phyloP scores from a whole-genome alignment of 495 filamentous ascomycete genomes.

The Neurospora sp. region DNA sequence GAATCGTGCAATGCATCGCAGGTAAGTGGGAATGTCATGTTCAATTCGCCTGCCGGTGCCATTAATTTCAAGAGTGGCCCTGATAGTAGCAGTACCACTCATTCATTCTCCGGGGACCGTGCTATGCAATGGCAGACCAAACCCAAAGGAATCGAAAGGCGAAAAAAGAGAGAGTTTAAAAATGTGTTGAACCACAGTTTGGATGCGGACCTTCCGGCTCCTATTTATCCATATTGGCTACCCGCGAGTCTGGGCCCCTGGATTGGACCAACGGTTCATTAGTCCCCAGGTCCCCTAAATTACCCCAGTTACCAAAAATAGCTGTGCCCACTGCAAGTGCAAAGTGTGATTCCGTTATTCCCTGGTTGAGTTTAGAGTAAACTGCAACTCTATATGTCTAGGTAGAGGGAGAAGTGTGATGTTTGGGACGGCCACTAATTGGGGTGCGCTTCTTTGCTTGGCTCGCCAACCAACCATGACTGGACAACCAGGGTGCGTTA shows the following conservation, averaged over 20 bases:
- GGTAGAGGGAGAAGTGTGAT: background rate
- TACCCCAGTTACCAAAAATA: background rate
- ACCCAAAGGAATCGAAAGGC: background rate
- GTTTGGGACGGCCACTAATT: background rate
- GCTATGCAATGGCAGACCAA: background rate
- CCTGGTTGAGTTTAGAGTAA: background rate
- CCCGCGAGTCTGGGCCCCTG: constrained; percentile 24
- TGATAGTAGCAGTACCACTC: background rate
- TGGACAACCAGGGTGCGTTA: background rate
- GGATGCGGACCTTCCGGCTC: constrained; percentile 10
- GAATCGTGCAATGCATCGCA: background rate
- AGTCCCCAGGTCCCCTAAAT: background rate
- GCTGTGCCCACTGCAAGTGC: background rate
- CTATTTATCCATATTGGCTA: constrained; percentile 25
- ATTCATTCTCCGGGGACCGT: background rate
- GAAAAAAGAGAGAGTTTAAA: background rate
- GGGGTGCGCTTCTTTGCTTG: background rate
- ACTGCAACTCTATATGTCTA: background rate
- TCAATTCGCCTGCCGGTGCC: background rate
- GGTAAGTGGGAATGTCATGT: background rate
- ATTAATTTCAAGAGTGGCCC: background rate
- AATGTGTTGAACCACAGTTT: background rate
- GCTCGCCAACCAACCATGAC: background rate
- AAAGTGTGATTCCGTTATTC: background rate
- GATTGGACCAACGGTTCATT: constrained; percentile 15